phyloP scores from a whole-genome alignment of 1,284 basidiomycete species.

The Ceratobasidium theobromae region DNA sequence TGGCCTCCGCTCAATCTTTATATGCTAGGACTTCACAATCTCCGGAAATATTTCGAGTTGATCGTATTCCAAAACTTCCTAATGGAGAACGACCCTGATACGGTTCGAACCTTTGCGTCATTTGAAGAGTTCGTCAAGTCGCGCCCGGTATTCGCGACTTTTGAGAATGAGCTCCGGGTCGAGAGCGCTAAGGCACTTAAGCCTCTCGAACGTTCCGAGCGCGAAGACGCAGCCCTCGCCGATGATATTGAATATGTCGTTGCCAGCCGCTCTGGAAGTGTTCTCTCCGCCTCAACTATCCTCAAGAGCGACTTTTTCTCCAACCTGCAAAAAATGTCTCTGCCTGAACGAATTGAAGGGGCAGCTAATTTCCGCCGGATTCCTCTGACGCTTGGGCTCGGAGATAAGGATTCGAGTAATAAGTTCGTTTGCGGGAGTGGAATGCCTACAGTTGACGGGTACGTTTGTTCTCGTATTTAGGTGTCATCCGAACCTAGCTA shows the following conservation, averaged over 20 bases:
- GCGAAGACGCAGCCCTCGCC: conserved; percentile 75
- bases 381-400: conserved; percentile 56
- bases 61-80: conserved; percentile 95
- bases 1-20: conserved; percentile 32
- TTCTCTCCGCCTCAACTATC: conserved; percentile 91
- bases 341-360: conserved; percentile 93
- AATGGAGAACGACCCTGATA: conserved; percentile 81
- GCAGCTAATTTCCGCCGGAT: conserved; percentile 88
- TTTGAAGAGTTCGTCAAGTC: conserved; percentile 70
- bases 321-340: conserved; percentile 90
- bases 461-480: conserved; percentile 38
- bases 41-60: conserved; percentile 87
- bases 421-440: conserved; percentile 88
- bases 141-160: conserved; percentile 84
- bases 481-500: conserved; percentile 37
- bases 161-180: conserved; percentile 86
- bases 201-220: conserved; percentile 78
- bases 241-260: conserved; percentile 89
- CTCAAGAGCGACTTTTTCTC: conserved; percentile 98
- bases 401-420: conserved; percentile 43
- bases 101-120: conserved; percentile 71
- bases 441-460: conserved; percentile 89
- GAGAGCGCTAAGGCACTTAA: conserved; percentile 80
- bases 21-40: conserved; percentile 67
- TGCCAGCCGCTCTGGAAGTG: conserved; percentile 78